Conservation (phyloP, 2,329 filamentous ascomycete species). For the Talaromyces sp. region DNA sequence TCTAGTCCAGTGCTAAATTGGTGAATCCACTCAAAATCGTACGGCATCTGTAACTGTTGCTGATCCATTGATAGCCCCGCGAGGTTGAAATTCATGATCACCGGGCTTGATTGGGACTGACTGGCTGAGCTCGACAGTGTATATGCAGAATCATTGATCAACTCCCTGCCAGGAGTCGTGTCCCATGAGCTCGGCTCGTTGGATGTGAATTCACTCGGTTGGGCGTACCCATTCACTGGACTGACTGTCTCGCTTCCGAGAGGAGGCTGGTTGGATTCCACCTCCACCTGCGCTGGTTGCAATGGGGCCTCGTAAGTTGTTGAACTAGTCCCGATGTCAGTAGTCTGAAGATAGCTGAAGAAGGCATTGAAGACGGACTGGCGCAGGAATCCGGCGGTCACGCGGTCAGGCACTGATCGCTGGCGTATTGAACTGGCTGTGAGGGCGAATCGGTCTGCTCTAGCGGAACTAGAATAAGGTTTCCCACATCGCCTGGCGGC, state of each 20-base stretch:
- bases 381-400: constrained; percentile 10
- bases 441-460: constrained; percentile 9
- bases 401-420: background rate
- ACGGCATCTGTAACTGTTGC: background rate
- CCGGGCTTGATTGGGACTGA: background rate
- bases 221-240: background rate
- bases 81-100: background rate
- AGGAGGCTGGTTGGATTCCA: background rate
- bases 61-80: background rate
- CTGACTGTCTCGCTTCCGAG: background rate
- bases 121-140: background rate
- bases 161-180: background rate
- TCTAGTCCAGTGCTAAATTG: background rate
- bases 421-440: constrained; percentile 1
- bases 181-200: background rate
- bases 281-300: background rate
- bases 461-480: constrained; percentile 5
- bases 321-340: background rate
- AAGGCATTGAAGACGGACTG: constrained; percentile 10
- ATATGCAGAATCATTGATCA: background rate
- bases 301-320: background rate
- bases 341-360: constrained; percentile 6
- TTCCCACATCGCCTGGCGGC: constrained; percentile 5
- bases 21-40: background rate
- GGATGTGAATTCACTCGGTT: background rate